These are phyloP conservation scores for Diospyros lotus DNA, from an alignment of 148 eudicot genomes.

Conservation along the genomic window DNA sequence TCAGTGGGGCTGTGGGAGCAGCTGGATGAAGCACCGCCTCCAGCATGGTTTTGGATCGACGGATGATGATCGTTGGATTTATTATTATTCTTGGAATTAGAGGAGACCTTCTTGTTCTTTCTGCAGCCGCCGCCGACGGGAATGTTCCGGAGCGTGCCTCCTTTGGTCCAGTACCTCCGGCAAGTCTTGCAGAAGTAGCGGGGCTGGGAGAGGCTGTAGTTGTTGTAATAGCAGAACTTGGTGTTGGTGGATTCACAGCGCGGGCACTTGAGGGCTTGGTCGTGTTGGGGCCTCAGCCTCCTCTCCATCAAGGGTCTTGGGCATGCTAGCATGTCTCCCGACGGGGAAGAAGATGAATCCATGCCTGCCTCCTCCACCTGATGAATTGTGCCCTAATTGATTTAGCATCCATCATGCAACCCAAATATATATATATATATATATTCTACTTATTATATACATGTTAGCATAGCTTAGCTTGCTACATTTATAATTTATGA, in stretches of 20 bases:
- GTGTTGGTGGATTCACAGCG: conserved; percentile 82
- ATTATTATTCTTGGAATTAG: conserved; percentile 23
- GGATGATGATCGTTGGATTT: conserved; percentile 20
- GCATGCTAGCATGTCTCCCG: conserved; percentile 61
- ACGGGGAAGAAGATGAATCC: conserved; percentile 53
- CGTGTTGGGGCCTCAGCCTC: conserved; percentile 71
- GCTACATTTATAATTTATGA: too few relatives aligned
- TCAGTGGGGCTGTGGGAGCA: conserved; percentile 30
- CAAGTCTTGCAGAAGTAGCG: conserved; percentile 93
- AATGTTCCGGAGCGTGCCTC: conserved; percentile 82
- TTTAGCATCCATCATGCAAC: too few relatives aligned
- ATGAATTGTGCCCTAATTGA: conserved; percentile 26
- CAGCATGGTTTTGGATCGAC: too few relatives aligned
- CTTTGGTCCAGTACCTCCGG: conserved; percentile 82
- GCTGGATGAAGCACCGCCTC: conserved; percentile 10
- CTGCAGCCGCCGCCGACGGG: conserved; percentile 88
- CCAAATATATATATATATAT: background rate
- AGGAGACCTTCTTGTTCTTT: conserved; percentile 64
- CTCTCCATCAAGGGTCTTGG: conserved; percentile 62
- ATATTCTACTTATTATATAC: background rate
- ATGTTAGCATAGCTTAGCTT: too few relatives aligned
- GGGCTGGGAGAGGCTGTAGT: conserved; percentile 84
- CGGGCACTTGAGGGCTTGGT: conserved; percentile 70
- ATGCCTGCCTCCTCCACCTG: conserved; percentile 25
- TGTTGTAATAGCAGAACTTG: conserved; percentile 92